These are phyloP conservation scores for Cenchrus americanus DNA, from an alignment of 176 grass and related monocot genomes.

Conservation along the genomic window DNA sequence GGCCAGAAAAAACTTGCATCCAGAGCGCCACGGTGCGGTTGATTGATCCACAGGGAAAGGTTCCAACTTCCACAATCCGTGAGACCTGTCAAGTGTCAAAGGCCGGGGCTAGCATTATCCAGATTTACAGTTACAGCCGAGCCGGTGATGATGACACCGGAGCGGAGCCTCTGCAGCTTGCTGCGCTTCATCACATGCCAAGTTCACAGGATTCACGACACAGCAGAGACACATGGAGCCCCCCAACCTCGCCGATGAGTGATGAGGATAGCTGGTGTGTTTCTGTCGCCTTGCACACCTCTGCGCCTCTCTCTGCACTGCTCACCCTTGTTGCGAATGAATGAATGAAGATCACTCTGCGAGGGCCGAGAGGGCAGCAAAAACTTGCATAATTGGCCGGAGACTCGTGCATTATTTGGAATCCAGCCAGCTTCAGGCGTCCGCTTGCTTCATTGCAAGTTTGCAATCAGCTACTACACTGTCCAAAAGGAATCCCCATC, in stretches of 20 bases:
- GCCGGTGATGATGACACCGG: background rate
- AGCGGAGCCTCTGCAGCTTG: background rate
- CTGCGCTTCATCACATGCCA: conserved; percentile 44
- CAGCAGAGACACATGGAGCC: conserved; percentile 42
- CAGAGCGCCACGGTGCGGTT: conserved; percentile 2
- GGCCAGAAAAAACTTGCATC: background rate
- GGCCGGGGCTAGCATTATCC: background rate
- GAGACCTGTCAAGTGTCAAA: background rate
- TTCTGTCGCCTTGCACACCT: conserved; percentile 33
- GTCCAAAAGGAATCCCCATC: background rate
- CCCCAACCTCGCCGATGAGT: background rate
- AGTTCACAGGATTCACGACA: conserved; percentile 33
- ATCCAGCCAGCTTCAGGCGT: background rate
- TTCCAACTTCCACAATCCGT: background rate
- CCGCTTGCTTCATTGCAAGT: background rate
- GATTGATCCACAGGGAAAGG: conserved; percentile 17
- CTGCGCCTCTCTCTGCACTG: background rate
- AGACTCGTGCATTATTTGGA: background rate
- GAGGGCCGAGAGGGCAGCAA: background rate
- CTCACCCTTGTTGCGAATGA: background rate
- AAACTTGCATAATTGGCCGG: background rate
- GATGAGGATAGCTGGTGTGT: conserved; percentile 1
- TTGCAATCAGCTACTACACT: background rate
- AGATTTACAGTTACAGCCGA: conserved; percentile 4
- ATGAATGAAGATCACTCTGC: background rate